phyloP scores from a whole-genome alignment of 176 grass and related monocot genomes.

The Paspalum vaginatum region DNA sequence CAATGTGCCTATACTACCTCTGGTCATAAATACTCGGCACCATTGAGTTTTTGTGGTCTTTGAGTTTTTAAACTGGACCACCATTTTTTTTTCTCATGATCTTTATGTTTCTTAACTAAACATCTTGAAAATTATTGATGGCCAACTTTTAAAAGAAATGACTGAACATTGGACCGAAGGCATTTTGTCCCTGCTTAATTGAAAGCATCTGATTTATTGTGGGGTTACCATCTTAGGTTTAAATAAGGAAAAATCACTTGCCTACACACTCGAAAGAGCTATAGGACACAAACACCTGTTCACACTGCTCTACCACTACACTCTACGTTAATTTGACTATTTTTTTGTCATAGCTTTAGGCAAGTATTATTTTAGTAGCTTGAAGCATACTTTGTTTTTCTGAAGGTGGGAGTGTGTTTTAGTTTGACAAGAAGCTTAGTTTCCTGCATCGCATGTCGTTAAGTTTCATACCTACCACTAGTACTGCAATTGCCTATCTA shows the following conservation, averaged over 20 bases:
- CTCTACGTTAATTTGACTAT: neutral
- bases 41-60: too few relatives aligned
- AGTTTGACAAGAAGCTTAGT: neutral
- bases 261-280: neutral
- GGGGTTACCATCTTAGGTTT: neutral
- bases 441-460: constrained; percentile 17
- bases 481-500: neutral
- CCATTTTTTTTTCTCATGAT: neutral
- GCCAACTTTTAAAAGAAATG: neutral
- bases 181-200: neutral
- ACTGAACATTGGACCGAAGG: neutral
- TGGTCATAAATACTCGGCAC: neutral
- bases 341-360: neutral
- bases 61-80: too few relatives aligned
- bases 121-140: neutral
- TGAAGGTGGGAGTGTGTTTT: neutral
- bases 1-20: neutral
- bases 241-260: neutral
- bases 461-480: constrained; percentile 2
- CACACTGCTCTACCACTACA: neutral
- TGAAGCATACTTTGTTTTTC: neutral
- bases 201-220: neutral
- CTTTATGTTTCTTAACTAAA: neutral
- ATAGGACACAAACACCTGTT: neutral
- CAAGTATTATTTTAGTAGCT: constrained; percentile 20